These are phyloP conservation scores for Luvunga scandens DNA, from an alignment of 345 rosid species.

Conservation along the genomic window DNA sequence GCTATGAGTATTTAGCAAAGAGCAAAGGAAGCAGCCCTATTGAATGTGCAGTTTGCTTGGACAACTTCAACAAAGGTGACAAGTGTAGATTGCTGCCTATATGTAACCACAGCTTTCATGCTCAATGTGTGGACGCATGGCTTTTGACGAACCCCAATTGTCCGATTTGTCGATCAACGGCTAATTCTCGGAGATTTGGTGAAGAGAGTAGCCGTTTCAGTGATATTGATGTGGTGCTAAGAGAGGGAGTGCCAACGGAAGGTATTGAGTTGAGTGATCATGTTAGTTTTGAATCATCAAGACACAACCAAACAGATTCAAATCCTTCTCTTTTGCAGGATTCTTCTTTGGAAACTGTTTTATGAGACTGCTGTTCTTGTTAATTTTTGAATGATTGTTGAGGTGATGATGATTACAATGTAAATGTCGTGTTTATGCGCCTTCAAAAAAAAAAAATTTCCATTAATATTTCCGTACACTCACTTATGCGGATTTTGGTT, in stretches of 20 bases:
- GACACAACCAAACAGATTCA: background rate
- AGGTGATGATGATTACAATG: background rate
- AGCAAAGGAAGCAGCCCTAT: slow-evolving; percentile 33
- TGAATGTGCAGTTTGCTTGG: slow-evolving; percentile 64
- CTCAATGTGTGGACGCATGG: slow-evolving; percentile 53
- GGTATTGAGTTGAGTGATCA: background rate
- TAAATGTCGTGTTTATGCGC: background rate
- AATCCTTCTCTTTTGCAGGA: background rate
- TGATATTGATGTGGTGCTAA: slow-evolving; percentile 8
- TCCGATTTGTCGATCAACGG: slow-evolving; percentile 49
- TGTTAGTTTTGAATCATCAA: background rate
- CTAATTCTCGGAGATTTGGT: slow-evolving; percentile 24
- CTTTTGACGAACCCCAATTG: slow-evolving; percentile 53
- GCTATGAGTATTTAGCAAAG: slow-evolving; percentile 37
- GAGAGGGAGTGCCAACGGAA: background rate
- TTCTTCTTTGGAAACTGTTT: background rate
- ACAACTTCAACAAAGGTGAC: slow-evolving; percentile 47
- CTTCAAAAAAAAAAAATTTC: background rate
- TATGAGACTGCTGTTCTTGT: background rate
- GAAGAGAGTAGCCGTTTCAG: slow-evolving; percentile 22
- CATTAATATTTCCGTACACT: background rate
- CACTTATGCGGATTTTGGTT: background rate
- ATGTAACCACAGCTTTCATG: slow-evolving; percentile 59
- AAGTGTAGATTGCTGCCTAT: slow-evolving; percentile 52
- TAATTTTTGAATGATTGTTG: background rate